Percentiles rank a stretch among this genome's conserved stretches.
Evolutionary conservation across 352 stramenopile genomes (phyloP).

Genomic region (Blastocystis sp.): DNA sequence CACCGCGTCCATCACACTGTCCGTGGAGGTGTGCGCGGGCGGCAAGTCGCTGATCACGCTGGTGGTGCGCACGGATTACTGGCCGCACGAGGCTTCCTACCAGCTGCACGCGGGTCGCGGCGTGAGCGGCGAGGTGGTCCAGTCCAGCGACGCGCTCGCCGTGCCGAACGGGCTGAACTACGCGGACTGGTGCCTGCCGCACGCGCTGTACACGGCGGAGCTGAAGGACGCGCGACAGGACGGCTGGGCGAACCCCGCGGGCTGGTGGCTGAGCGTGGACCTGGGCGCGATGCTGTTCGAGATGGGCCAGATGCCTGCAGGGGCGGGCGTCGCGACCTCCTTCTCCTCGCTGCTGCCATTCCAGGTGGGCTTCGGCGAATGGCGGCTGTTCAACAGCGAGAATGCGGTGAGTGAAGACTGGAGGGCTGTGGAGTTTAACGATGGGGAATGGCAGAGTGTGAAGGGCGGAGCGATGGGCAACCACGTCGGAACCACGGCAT

Average conservation of each 20-base stretch:
- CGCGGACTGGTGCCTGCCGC: constrained; percentile 20
- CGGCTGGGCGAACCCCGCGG: constrained; percentile 9
- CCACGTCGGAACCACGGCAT: background rate
- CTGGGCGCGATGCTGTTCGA: constrained; percentile 23
- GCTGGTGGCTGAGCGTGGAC: constrained; percentile 6
- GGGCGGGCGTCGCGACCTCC: background rate
- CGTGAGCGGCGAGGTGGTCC: background rate
- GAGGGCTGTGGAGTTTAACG: background rate
- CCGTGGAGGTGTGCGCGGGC: constrained; percentile 13
- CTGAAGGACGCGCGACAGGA: background rate
- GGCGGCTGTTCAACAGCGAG: background rate
- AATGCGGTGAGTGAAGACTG: background rate
- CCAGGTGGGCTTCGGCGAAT: constrained; percentile 30
- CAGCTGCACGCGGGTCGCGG: constrained; percentile 13
- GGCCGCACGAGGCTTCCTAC: background rate
- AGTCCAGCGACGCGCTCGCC: background rate
- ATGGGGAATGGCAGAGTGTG: background rate
- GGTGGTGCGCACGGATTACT: background rate
- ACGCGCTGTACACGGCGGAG: constrained; percentile 35
- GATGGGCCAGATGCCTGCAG: background rate
- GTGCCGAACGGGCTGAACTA: constrained; percentile 7
- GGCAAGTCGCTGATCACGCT: constrained; percentile 22
- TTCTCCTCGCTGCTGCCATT: constrained; percentile 45
- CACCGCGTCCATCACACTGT: background rate
- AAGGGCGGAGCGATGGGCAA: constrained; percentile 6